Base-by-base conservation (phyloP, 2,329 filamentous ascomycete genomes). In the Chaetomium globosum region DNA sequence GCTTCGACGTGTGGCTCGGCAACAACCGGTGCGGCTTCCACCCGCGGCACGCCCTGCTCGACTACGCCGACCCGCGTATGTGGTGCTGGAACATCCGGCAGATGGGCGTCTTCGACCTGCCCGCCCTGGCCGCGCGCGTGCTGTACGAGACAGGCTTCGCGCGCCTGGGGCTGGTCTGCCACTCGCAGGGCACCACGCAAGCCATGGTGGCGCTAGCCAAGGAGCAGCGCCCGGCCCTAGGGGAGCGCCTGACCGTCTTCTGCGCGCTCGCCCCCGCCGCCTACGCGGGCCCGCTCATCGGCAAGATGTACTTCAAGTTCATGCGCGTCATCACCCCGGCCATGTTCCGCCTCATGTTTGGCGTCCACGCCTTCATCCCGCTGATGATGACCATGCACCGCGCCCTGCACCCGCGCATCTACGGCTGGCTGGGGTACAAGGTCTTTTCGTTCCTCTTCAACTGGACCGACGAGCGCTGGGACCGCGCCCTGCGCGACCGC, bases 1-100 rank as follows among this genome's bases (percentile, higher is more conserved):
- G 93, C 1, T 97, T 92, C 76, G 94, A 98, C 75, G 92, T 98
- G 48, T 98, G 93, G 93, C 82, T 97, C 19, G 94, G 94, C 4
- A 96, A 97, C 78, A 97, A 97, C 74, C 85, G 94, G 23, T 96
- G 93, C 74, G 93, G 93, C 1, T 92, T 95, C 77, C 80, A 85
- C 0, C 93, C 94, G 0, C 85, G 87, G 69, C 94, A 98, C 74
- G 85, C 83, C 2, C 78, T 88, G 26, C 83, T 97, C 48, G 78
- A 85, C 2, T 87, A 90, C 69, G 80, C 80, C 3, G 94, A 98
- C 73, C 93, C 94, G 1, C 86, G 93, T 33, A 96, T 97, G 91
- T 97, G 94, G 94, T 87, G 89, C 49, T 98, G 94, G 94, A 96
- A 96, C 70, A 96, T 97, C 63, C 87, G 91, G 0, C 92, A 97